Evolutionary conservation across 2,329 filamentous ascomycete species (phyloP), one percentile per base, ranked within the genome.

Genomic region (Talaromyces verruculosus): DNA sequence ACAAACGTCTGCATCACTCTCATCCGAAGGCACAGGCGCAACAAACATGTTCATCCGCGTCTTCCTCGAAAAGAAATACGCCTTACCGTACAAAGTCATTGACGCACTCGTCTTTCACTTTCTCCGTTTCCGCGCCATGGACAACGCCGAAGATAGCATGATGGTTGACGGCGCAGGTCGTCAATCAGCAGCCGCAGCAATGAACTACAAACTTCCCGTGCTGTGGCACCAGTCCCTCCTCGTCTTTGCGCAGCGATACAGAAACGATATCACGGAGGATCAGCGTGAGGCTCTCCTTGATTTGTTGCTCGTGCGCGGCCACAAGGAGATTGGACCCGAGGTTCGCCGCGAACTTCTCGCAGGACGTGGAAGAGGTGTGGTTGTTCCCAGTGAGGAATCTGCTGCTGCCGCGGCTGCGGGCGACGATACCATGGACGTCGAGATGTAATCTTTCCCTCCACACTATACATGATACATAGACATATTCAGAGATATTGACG

Each of bases 101-200:
- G 95, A 99, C 72, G 90, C 93, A 1, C 83, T 98, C 1, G 95
- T 99, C 10, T 98, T 98, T 82, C 94, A 99, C 79, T 99, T 99
- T 79, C 79, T 98, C 68, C 90, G 95, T 17, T 97, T 97, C 82
- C 86, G 91, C 39, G 90, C 86, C 63, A 84, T 87, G 30, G 88
- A 82, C 61, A 82, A 82, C 37, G 79, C 76, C 4, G 82, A 85
- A 37, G 88, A 90, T 64, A 81, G 83, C 10, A 82, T 81, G 61
- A 76, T 81, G 71, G 74, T 80, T 76, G 76, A 80, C 67, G 73
- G 77, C 19, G 43, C 25, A 11, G 3, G 2, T 2, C 60, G 45
- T 11, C 65, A 61, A 10, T 74, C 78, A 37, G 78, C 73, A 66
- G 78, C 78, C 19, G 82, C 82, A n/a, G 85, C 86, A 58, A 82